Percentiles rank a stretch among this genome's conserved stretches.
Conservation (phyloP, 179 eudicot species). For the Monotropa hypopitys region DNA sequence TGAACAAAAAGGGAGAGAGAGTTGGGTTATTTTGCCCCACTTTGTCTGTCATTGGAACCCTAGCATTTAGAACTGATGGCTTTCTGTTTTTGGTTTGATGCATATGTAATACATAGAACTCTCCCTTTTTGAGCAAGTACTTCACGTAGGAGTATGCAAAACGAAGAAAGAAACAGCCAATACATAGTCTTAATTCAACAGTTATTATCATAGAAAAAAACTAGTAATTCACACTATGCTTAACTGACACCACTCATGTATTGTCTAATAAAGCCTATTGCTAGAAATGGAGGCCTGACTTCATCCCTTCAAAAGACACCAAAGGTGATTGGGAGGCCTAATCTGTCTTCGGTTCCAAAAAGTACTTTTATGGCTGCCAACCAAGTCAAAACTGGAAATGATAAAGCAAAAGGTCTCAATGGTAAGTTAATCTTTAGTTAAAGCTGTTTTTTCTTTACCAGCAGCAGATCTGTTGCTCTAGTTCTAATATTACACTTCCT, state of each 20-base stretch:
- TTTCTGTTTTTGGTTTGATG: background rate
- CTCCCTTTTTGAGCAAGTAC: background rate
- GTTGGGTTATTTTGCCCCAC: background rate
- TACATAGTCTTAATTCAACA: background rate
- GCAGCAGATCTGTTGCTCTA: background rate
- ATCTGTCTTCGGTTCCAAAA: constrained; percentile 32
- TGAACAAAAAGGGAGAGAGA: background rate
- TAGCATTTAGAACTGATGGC: background rate
- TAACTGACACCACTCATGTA: constrained; percentile 15
- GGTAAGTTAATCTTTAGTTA: background rate
- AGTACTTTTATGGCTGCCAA: constrained; percentile 33
- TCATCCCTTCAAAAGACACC: constrained; percentile 29
- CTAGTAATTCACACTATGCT: background rate
- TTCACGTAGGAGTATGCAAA: background rate
- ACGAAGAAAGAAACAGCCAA: background rate
- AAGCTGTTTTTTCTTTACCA: constrained; percentile 2
- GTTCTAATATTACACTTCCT: constrained; percentile 9
- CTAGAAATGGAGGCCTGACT: constrained; percentile 25
- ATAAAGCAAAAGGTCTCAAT: constrained; percentile 20
- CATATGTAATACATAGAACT: background rate
- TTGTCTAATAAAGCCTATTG: constrained; percentile 23
- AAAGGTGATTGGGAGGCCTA: constrained; percentile 21
- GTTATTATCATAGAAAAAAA: background rate
- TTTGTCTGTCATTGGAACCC: background rate
- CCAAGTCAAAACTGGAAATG: constrained; percentile 30